phyloP scores from a whole-genome alignment of 352 stramenopile species.

The Phytophthora nicotianae region DNA sequence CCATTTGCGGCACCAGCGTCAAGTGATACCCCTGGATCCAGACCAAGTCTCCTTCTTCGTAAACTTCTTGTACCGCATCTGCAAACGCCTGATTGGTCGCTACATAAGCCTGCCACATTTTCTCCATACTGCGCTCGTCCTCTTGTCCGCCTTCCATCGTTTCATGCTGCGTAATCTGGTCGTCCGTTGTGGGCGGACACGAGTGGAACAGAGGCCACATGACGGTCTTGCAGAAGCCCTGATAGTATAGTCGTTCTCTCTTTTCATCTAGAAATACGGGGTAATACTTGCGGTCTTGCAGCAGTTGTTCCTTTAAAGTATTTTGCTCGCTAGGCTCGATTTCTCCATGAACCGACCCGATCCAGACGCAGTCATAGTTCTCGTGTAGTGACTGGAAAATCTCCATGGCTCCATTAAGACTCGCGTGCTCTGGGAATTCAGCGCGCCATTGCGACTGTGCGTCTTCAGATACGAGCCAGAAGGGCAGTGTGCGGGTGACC shows the following conservation, averaged over 20 bases:
- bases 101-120: conserved; percentile 91
- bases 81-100: conserved; percentile 87
- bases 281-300: conserved; percentile 91
- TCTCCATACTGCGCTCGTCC: conserved; percentile 77
- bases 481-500: conserved; percentile 78
- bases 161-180: conserved; percentile 73
- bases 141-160: conserved; percentile 49
- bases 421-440: conserved; percentile 77
- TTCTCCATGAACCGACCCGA: conserved; percentile 81
- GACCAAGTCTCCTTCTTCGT: conserved; percentile 89
- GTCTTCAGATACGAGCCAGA: conserved; percentile 80
- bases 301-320: conserved; percentile 81
- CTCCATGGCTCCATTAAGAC: conserved; percentile 75
- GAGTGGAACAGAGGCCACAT: conserved; percentile 93
- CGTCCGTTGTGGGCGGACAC: conserved; percentile 76
- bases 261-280: conserved; percentile 91
- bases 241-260: conserved; percentile 87
- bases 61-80: conserved; percentile 86
- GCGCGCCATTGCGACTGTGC: conserved; percentile 83
- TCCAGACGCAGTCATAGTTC: conserved; percentile 85
- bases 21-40: conserved; percentile 94
- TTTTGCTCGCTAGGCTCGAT: conserved; percentile 83
- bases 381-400: conserved; percentile 82
- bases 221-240: conserved; percentile 92
- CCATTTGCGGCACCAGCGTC: conserved; percentile 89